Percentiles rank a stretch among this genome's conserved stretches.
Conservation (phyloP, 768 basidiomycete genomes). For the Cystofilobasidium ferigula region DNA sequence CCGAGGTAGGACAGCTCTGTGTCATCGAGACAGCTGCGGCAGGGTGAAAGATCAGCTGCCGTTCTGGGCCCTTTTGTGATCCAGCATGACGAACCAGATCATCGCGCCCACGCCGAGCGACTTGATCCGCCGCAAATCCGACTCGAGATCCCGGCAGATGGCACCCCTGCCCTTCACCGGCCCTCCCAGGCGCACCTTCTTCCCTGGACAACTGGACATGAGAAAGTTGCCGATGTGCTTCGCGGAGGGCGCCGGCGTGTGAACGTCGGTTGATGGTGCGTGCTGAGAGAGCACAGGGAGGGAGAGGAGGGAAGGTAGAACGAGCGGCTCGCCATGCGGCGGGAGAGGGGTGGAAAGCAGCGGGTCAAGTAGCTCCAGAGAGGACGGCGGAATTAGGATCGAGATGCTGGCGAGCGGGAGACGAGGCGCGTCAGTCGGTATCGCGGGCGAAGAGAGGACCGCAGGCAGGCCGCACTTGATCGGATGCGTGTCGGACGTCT, state of each 20-base stretch:
- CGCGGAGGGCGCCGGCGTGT: constrained; percentile 25
- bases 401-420: constrained; percentile 48
- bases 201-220: constrained; percentile 86
- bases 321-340: background rate
- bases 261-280: constrained; percentile 26
- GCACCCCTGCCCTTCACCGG: constrained; percentile 66
- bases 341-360: background rate
- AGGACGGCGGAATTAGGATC: constrained; percentile 48
- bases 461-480: constrained; percentile 53
- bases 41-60: constrained; percentile 14
- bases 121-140: constrained; percentile 65
- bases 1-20: constrained; percentile 73
- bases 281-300: constrained; percentile 30
- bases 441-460: background rate
- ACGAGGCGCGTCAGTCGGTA: too few relatives aligned
- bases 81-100: constrained; percentile 53
- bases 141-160: constrained; percentile 69
- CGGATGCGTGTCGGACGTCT: constrained; percentile 69
- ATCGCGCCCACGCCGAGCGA: constrained; percentile 63
- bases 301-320: constrained; percentile 26
- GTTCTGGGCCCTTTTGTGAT: background rate
- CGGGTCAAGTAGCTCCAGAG: constrained; percentile 9
- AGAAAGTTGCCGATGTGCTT: constrained; percentile 65
- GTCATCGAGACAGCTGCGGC: constrained; percentile 66
- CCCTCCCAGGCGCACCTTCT: constrained; percentile 60